Evolutionary conservation across 2,329 filamentous ascomycete genomes (phyloP).

Genomic region (Ophiostoma ulmi): DNA sequence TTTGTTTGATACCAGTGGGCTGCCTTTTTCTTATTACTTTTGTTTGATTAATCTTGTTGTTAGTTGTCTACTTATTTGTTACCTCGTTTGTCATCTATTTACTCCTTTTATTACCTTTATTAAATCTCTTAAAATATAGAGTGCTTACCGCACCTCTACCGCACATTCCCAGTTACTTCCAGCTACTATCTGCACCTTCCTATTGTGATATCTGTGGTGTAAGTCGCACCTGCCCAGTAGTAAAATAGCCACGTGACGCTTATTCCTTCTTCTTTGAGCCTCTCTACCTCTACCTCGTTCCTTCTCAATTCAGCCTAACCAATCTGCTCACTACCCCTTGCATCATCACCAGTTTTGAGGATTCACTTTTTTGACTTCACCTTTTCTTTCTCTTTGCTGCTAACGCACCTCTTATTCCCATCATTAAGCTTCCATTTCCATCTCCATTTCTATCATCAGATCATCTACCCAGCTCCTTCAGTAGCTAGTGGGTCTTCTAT

Average conservation of each 20-base stretch:
- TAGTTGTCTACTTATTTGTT: neutral
- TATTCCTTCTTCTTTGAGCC: neutral
- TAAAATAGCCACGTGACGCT: neutral
- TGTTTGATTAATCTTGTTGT: neutral
- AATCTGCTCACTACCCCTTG: neutral
- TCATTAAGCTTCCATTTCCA: neutral
- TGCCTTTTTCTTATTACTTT: neutral
- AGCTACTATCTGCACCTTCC: neutral
- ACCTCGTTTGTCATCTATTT: neutral
- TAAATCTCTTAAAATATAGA: neutral
- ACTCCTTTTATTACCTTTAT: neutral
- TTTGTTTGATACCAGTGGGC: constrained; percentile 3
- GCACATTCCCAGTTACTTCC: too few relatives aligned
- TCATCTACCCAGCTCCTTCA: neutral
- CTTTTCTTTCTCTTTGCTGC: neutral
- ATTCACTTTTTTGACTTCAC: neutral
- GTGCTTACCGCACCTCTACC: neutral
- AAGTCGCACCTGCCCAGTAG: constrained; percentile 1
- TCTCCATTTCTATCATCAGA: neutral
- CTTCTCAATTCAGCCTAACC: neutral
- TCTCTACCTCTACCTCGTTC: neutral
- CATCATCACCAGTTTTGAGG: neutral
- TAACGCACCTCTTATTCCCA: neutral
- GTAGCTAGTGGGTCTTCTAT: neutral
- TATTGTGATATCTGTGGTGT: constrained; percentile 2